Percentiles rank a stretch among this genome's conserved stretches.
phyloP scores from a whole-genome alignment of 2,329 filamentous ascomycete genomes.

The Amauroascus verrucosus region DNA sequence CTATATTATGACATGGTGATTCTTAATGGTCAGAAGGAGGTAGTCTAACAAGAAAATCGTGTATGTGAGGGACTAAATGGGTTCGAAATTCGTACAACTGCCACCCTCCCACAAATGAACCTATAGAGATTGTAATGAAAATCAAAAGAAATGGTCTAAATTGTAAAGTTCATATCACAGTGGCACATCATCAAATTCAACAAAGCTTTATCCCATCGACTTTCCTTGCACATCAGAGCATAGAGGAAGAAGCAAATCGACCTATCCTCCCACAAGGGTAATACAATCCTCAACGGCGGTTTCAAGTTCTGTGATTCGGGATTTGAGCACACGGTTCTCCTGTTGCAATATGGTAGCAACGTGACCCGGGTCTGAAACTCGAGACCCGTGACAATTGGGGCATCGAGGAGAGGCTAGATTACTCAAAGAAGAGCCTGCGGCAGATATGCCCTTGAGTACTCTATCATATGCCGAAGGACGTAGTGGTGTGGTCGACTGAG shows the following conservation, averaged over 20 bases:
- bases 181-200: background rate
- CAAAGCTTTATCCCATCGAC: background rate
- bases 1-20: no score
- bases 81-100: no score
- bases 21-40: background rate
- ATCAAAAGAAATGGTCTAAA: no score
- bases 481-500: slow-evolving; percentile 18
- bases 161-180: no score
- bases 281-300: slow-evolving; percentile 47
- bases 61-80: no score
- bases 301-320: slow-evolving; percentile 45
- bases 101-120: no score
- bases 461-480: slow-evolving; percentile 35
- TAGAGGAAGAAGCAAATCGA: no score
- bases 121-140: no score
- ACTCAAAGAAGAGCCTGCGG: slow-evolving; percentile 26
- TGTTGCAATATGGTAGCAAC: slow-evolving; percentile 43
- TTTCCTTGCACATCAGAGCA: no score
- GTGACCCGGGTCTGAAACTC: slow-evolving; percentile 43
- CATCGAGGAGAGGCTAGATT: slow-evolving; percentile 28
- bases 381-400: slow-evolving; percentile 33
- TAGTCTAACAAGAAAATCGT: no score
- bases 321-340: slow-evolving; percentile 46
- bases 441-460: slow-evolving; percentile 34
- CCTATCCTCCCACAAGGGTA: slow-evolving; percentile 37